Base-by-base conservation (phyloP, 306 rosid species). In the Lathyrus oleraceus region DNA sequence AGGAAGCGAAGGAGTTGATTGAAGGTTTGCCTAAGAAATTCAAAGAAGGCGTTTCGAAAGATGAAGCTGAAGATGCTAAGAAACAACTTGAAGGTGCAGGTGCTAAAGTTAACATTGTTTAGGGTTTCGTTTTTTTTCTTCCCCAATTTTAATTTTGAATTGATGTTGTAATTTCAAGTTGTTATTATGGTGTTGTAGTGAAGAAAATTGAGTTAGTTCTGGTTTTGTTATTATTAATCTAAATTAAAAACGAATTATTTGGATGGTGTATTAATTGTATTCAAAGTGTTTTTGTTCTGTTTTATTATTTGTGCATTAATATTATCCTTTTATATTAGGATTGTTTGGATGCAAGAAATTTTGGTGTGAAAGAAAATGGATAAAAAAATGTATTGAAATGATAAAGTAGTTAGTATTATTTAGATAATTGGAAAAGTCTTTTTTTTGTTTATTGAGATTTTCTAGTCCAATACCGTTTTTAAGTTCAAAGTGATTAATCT, bases 21-120 rank as follows among this genome's bases (percentile, higher is more conserved):
- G 97, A 93, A 77, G 97, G 97, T 0, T 70, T 93, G 81, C 98
- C 98, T 21, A 93, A 93, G 94, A 93, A 93, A 70, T 90, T 93
- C 69, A 90, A 85, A 65, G 96, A 90, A 75, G 98, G 85, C 5
- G 65, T 82, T 52, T 81, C 96, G 0, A 88, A 90, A 77, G 98
- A 93, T 0, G 98, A 93, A 30, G 98, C 98, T 2, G 97, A 93
- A 1, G 98, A 93, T 1, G 96, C 96, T 1, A 93, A 88, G 89
- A 93, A 93, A 81, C 91, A 86, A 81, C 97, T 93, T 0, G 98
- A 93, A 81, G 97, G 23, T 14, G 98, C 98, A 32, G 98, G 98
- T 51, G 98, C 97, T 8, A 93, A 93, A 82, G 65, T 93, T 43
- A 44, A 76, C 25, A 84, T 93, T 81, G 91, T 75, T 78, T 87